A percentile compares a stretch with the other conserved stretches of the same genome.
Conservation (phyloP, 148 eudicot species). For the Nepenthes gracilis region DNA sequence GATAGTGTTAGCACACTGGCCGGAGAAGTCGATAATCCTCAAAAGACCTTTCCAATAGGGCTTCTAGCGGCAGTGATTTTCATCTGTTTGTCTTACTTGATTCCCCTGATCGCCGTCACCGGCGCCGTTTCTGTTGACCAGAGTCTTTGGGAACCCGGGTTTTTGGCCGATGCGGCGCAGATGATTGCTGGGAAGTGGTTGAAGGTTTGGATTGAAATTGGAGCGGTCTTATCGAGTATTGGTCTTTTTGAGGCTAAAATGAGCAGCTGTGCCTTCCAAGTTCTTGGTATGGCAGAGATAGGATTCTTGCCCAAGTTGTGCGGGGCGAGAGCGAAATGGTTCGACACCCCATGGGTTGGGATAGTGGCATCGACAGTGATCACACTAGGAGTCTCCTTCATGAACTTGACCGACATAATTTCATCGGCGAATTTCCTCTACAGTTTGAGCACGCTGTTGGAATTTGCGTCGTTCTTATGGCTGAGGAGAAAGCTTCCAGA, state of each 20-base stretch:
- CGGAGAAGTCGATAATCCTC: conserved; percentile 8
- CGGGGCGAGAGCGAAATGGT: conserved; percentile 7
- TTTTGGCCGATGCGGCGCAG: conserved; percentile 7
- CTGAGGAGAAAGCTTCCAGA: conserved; percentile 3
- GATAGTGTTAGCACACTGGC: conserved; percentile 8
- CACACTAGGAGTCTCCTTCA: conserved; percentile 1
- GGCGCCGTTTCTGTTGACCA: conserved; percentile 6
- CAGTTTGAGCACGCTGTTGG: conserved; percentile 10
- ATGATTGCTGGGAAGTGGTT: conserved; percentile 9
- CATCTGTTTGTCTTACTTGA: conserved; percentile 7
- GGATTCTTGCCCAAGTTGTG: conserved; percentile 5
- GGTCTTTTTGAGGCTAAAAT: conserved; percentile 9
- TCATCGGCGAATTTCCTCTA: conserved; percentile 9
- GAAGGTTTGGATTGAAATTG: conserved; percentile 6
- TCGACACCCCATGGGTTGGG: conserved; percentile 11
- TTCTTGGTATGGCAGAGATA: conserved; percentile 10
- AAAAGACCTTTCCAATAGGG: conserved; percentile 3
- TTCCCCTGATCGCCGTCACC: conserved; percentile 6
- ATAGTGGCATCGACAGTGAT: conserved; percentile 3
- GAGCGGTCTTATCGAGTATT: neutral
- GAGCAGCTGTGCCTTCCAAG: conserved; percentile 11
- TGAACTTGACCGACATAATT: conserved; percentile 5
- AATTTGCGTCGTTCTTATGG: conserved; percentile 8
- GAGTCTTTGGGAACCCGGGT: neutral
- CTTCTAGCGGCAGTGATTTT: conserved; percentile 6